phyloP scores from a whole-genome alignment of 2,329 filamentous ascomycete species.

The Aureobasidium namibiae region DNA sequence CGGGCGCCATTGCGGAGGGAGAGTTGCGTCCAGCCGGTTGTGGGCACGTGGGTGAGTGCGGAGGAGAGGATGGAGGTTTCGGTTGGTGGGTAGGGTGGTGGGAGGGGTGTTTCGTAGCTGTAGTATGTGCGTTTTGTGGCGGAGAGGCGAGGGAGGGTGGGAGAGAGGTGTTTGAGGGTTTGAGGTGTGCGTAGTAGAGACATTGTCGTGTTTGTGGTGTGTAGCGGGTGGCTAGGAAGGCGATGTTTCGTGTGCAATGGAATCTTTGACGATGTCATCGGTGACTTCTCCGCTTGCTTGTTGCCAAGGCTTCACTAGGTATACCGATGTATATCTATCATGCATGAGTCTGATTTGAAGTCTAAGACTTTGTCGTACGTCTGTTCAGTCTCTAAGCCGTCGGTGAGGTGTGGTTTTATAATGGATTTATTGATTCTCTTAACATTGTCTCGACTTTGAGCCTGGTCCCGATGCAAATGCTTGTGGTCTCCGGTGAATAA shows the following conservation, averaged over 20 bases:
- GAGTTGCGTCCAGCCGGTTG: conserved; percentile 70
- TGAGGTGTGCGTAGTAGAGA: neutral
- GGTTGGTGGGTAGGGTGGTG: conserved; percentile 56
- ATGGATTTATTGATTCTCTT: too few species aligned
- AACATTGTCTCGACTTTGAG: too few species aligned
- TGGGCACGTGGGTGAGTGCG: conserved; percentile 70
- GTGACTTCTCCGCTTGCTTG: neutral
- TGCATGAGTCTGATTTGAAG: neutral
- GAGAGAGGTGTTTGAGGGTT: neutral
- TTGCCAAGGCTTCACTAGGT: neutral
- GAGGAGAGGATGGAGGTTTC: conserved; percentile 73
- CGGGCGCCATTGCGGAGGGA: conserved; percentile 70
- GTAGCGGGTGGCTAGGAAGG: neutral
- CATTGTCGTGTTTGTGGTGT: neutral
- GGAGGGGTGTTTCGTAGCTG: conserved; percentile 60
- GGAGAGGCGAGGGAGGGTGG: conserved; percentile 21
- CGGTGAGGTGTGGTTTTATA: neutral
- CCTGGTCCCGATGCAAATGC: too few species aligned
- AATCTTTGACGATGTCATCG: conserved; percentile 5
- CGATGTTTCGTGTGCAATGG: neutral
- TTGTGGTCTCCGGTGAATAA: too few species aligned
- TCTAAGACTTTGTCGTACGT: too few species aligned
- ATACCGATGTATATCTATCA: neutral
- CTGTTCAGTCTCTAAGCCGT: too few species aligned
- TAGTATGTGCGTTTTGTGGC: conserved; percentile 47